Conservation (phyloP, 345 rosid species). For the Mallotus nudiflorus region DNA sequence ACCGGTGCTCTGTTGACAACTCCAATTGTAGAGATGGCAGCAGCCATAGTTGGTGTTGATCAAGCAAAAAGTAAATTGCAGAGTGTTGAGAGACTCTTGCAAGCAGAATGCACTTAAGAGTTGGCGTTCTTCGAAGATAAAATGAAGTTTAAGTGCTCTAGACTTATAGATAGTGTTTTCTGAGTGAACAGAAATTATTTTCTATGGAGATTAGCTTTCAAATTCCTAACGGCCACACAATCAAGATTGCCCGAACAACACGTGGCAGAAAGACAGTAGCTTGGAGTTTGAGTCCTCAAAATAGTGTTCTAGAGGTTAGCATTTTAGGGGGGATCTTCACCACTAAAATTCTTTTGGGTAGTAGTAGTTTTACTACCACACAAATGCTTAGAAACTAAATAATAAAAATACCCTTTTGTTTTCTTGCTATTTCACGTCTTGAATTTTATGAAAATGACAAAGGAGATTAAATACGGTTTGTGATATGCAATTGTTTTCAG, state of each 20-base stretch:
- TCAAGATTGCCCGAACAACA: constrained; percentile 38
- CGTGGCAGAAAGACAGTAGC: constrained; percentile 34
- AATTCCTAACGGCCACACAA: constrained; percentile 45
- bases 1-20: constrained; percentile 76
- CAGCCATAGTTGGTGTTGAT: constrained; percentile 54
- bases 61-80: neutral
- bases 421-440: neutral
- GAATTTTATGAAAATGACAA: neutral
- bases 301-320: constrained; percentile 15
- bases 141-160: neutral
- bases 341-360: constrained; percentile 15
- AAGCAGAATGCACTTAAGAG: neutral
- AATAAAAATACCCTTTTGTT: neutral
- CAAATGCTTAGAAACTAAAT: neutral
- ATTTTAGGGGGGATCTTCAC: constrained; percentile 21
- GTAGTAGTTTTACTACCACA: constrained; percentile 10
- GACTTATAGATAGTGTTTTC: constrained; percentile 23
- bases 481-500: constrained; percentile 6
- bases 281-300: neutral
- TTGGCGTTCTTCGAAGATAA: neutral
- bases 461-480: constrained; percentile 20
- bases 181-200: constrained; percentile 36
- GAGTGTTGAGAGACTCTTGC: neutral
- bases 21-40: constrained; percentile 79
- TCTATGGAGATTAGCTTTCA: constrained; percentile 21